These are phyloP conservation scores for Populus alba DNA, from an alignment of 345 rosid genomes.

Conservation along the genomic window DNA sequence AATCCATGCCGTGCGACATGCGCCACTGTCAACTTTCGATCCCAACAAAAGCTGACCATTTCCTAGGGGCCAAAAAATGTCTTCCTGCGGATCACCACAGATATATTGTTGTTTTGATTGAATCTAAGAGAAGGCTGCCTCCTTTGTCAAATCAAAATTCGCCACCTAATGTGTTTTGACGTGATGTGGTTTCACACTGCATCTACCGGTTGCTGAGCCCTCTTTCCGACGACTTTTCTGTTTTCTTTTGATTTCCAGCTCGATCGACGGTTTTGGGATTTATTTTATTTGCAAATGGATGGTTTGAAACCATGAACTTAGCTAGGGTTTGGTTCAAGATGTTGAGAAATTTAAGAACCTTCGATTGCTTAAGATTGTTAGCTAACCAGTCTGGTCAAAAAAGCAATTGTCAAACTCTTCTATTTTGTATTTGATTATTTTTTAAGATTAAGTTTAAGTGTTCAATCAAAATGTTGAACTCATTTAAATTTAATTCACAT, in stretches of 20 bases:
- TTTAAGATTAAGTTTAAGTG: too few relatives aligned
- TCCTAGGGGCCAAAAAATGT: neutral
- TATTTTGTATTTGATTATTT: too few relatives aligned
- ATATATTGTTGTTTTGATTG: neutral
- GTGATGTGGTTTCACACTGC: too few relatives aligned
- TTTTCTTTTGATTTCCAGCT: neutral
- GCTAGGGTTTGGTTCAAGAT: neutral
- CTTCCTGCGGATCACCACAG: neutral
- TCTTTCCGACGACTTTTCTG: too few relatives aligned
- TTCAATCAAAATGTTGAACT: too few relatives aligned
- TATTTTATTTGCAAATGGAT: neutral
- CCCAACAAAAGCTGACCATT: constrained; percentile 10
- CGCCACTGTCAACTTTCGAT: constrained; percentile 6
- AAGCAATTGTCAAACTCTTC: neutral
- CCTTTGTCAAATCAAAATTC: neutral
- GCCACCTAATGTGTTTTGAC: neutral
- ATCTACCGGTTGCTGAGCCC: too few relatives aligned
- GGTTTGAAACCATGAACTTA: neutral
- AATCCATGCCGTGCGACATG: neutral
- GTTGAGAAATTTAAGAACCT: neutral
- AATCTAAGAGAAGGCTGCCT: neutral
- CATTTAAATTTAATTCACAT: too few relatives aligned
- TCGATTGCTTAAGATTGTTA: neutral
- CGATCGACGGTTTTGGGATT: neutral
- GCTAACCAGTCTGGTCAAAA: neutral